Evolutionary conservation across 176 grass and related monocot species (phyloP), one percentile per base, ranked within the genome.

Genomic region (Poa pratensis): DNA sequence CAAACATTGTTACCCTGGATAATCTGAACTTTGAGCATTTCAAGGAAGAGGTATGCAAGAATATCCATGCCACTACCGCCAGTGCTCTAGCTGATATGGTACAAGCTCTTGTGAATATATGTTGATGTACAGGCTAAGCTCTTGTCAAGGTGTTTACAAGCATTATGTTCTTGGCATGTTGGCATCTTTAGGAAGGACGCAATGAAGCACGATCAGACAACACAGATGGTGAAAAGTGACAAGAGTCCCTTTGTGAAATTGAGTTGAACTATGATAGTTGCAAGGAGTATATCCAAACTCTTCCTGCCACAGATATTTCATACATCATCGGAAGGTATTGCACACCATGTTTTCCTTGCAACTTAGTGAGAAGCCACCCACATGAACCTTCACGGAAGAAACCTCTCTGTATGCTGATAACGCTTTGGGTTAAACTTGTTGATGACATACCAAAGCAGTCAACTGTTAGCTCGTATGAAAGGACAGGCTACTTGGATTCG

Each of bases 21-120:
- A 88, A 98, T 91, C 84, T 98, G 83, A 95, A 95, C 75, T 98
- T 98, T 87, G 95, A 98, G 60, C 82, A 90, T 87, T 93, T 98
- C 65, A 95, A 98, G 80, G 89, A 98, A 86, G 93, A 98, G 86
- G 89, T 98, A 73, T 98, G 95, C 86, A 92, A 91, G 65, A 93
- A 98, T 89, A 86, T 95, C 42, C 34, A 87, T 87, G 80, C 94
- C 32, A 78, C 72, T 63, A 93, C 93, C 93, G 80, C 95, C n/a
- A 82, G 87, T 78, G 87, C 85, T 82, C 85, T 95, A 68, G 93
- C 89, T 39, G 74, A 90, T 89, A 88, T 90, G 54, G 93, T 93
- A 69, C 89, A 93, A 64, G 58, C 85, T 66, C 95, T 98, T 45
- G 91, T 95, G 50, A 89, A 83, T 85, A 84, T 98, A 98, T 83